Evolutionary conservation across 2,329 filamentous ascomycete species (phyloP).

Genomic region (Allantophomopsis cytisporea): DNA sequence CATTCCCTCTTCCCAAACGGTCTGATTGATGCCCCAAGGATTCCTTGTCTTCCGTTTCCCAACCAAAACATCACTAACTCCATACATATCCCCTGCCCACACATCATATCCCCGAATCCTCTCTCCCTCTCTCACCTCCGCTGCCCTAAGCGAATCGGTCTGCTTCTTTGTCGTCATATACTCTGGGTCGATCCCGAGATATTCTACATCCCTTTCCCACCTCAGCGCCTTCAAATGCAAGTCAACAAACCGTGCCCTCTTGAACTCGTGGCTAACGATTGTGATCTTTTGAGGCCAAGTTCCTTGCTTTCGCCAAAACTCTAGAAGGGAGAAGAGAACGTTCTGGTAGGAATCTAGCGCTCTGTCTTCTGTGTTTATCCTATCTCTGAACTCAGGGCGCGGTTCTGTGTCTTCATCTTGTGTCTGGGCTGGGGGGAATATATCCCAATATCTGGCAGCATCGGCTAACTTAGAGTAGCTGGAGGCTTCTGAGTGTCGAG

Average conservation of each 20-base stretch:
- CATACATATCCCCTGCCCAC: conserved; percentile 17
- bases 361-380: conserved; percentile 47
- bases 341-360: conserved; percentile 84
- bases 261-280: conserved; percentile 59
- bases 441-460: conserved; percentile 24
- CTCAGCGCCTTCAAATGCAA: conserved; percentile 51
- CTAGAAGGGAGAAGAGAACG: conserved; percentile 55
- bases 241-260: conserved; percentile 45
- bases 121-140: conserved; percentile 10
- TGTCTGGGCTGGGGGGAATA: conserved; percentile 23
- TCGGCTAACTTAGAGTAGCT: conserved; percentile 41
- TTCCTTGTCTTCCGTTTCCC: conserved; percentile 18
- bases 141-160: conserved; percentile 7
- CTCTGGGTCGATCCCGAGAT: conserved; percentile 50
- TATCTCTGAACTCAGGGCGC: neutral
- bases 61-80: conserved; percentile 10
- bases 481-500: conserved; percentile 41
- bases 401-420: conserved; percentile 6
- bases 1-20: conserved; percentile 7
- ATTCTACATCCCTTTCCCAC: conserved; percentile 32
- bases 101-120: conserved; percentile 10
- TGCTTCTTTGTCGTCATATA: conserved; percentile 14
- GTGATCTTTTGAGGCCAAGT: conserved; percentile 44
- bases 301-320: conserved; percentile 15
- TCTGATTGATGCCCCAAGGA: conserved; percentile 12